These are phyloP conservation scores for Termitomyces sp. DNA, from an alignment of 768 basidiomycete genomes.

Conservation along the genomic window DNA sequence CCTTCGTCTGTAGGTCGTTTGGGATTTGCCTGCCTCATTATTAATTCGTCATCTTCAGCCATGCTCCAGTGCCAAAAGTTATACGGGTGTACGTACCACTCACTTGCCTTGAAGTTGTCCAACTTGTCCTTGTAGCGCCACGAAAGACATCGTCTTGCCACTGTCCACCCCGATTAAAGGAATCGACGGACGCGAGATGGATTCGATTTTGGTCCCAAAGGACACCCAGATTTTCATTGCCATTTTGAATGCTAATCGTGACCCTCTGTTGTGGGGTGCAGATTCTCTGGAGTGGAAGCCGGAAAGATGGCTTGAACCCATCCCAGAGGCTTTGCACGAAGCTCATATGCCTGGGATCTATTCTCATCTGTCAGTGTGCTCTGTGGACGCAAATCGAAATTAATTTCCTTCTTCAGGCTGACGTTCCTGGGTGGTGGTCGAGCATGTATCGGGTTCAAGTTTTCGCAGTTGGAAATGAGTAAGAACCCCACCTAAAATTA, in stretches of 20 bases:
- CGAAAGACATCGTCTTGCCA: not conserved
- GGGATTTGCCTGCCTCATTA: not conserved
- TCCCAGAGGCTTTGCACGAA: not conserved
- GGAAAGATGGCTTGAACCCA: not conserved
- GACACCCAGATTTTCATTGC: not conserved
- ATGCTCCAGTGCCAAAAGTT: not conserved
- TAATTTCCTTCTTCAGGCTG: not conserved
- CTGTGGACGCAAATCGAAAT: not conserved
- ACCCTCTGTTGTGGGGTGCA: not conserved
- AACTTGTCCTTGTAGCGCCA: not conserved
- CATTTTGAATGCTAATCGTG: not conserved
- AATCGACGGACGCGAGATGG: not conserved
- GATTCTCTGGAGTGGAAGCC: not conserved
- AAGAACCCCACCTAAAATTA: not conserved
- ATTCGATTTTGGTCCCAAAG: not conserved
- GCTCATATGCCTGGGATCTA: constrained; percentile 1
- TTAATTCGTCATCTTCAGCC: not conserved
- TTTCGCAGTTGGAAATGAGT: constrained; percentile 2
- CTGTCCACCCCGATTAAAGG: not conserved
- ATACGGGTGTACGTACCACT: not conserved
- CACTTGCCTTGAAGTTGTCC: too few species aligned
- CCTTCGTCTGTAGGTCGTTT: not conserved
- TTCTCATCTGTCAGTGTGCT: not conserved
- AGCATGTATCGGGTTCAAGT: not conserved
- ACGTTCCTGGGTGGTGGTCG: not conserved